These are phyloP conservation scores for Mycena floridula DNA, from an alignment of 768 basidiomycete species.

Conservation along the genomic window DNA sequence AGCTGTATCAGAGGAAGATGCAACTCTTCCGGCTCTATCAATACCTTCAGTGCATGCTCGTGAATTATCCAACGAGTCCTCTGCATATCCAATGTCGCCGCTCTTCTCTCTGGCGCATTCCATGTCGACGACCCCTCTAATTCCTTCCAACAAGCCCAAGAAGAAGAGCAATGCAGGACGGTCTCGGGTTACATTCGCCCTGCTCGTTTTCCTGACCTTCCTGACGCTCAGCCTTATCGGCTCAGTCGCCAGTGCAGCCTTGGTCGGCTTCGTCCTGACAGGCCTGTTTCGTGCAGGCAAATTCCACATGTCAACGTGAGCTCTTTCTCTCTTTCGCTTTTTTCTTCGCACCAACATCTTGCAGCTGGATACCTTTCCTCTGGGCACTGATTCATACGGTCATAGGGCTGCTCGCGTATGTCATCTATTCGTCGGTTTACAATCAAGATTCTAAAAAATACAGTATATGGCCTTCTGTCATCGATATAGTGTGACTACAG, in stretches of 20 bases:
- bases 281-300: slow-evolving; percentile 30
- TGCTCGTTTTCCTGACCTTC: slow-evolving; percentile 33
- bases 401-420: slow-evolving; percentile 33
- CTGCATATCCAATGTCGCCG: not conserved
- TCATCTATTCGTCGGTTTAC: not conserved
- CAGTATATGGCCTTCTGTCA: slow-evolving; percentile 37
- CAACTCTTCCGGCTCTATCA: not conserved
- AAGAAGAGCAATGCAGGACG: slow-evolving; percentile 23
- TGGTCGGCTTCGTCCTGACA: slow-evolving; percentile 31
- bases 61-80: not conserved
- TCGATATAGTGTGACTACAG: slow-evolving; percentile 27
- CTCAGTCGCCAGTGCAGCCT: slow-evolving; percentile 31
- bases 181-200: slow-evolving; percentile 30
- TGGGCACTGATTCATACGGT: slow-evolving; percentile 35
- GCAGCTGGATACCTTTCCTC: slow-evolving; percentile 41
- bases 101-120: not conserved
- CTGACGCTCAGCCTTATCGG: slow-evolving; percentile 25
- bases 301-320: slow-evolving; percentile 24
- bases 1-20: not conserved
- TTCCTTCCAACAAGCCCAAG: not conserved
- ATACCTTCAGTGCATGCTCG: no score
- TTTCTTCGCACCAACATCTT: not conserved
- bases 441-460: not conserved
- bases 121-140: no score
- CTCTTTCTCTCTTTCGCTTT: not conserved